Percentiles rank a stretch among this genome's conserved stretches.
phyloP scores from a whole-genome alignment of 495 filamentous ascomycete species.

The Penicillium odoratum region DNA sequence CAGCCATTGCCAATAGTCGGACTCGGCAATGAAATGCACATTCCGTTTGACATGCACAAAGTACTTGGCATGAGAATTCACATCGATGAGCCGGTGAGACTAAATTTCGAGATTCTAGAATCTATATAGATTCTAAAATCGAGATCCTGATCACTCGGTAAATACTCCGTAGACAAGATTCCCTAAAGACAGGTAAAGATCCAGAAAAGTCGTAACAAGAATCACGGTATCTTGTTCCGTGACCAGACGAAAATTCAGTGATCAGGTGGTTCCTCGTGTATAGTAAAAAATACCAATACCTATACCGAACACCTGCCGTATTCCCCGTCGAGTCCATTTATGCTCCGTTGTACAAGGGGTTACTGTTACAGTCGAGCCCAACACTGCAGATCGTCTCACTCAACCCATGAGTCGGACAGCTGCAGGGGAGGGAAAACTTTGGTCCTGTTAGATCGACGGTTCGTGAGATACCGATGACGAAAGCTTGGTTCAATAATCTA shows the following conservation, averaged over 20 bases:
- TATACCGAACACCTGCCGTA: neutral
- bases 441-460: neutral
- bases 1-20: constrained; percentile 47
- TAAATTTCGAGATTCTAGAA: neutral
- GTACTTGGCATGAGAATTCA: constrained; percentile 5
- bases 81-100: neutral
- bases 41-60: constrained; percentile 29
- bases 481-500: neutral
- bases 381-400: constrained; percentile 23
- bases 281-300: neutral
- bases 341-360: constrained; percentile 30
- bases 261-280: neutral
- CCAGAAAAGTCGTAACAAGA: too few relatives aligned
- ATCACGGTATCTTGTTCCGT: too few relatives aligned
- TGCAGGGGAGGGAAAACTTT: constrained; percentile 13
- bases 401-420: constrained; percentile 20
- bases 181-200: neutral
- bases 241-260: neutral
- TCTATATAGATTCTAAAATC: too few relatives aligned
- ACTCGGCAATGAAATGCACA: constrained; percentile 33
- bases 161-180: too few relatives aligned
- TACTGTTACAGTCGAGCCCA: constrained; percentile 27
- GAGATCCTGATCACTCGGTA: too few relatives aligned
- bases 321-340: constrained; percentile 21
- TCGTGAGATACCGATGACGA: constrained; percentile 1